These are phyloP conservation scores for Helotiales sp. DNA, from an alignment of 2,329 filamentous ascomycete species.

Conservation along the genomic window DNA sequence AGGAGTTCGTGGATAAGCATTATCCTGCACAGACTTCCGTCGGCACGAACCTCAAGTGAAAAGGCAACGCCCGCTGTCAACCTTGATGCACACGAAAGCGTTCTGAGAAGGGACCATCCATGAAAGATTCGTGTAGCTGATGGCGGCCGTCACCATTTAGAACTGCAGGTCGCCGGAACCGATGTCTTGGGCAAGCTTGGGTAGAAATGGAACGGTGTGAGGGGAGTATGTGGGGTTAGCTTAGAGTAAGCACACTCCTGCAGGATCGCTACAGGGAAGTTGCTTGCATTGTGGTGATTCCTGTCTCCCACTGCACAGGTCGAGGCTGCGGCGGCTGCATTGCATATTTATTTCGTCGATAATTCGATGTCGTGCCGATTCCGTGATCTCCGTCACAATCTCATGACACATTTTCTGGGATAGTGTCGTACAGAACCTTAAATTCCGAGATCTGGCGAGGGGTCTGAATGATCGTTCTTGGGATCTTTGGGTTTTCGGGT, in stretches of 20 bases:
- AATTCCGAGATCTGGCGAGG: constrained; percentile 15
- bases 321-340: constrained; percentile 1
- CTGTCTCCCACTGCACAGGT: not conserved
- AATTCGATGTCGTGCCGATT: constrained; percentile 6
- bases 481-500: constrained; percentile 4
- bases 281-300: constrained; percentile 3
- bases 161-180: constrained; percentile 8
- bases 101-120: constrained; percentile 2
- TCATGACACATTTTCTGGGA: constrained; percentile 1
- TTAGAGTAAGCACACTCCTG: not conserved
- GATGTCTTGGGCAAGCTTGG: constrained; percentile 5
- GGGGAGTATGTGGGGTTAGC: not conserved
- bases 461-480: constrained; percentile 7
- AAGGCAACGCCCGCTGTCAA: not conserved
- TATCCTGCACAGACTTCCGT: constrained; percentile 13
- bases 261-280: constrained; percentile 22
- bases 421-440: not conserved
- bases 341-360: not conserved
- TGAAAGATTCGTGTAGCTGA: not conserved
- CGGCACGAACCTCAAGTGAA: constrained; percentile 9
- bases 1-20: not conserved
- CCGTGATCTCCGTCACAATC: constrained; percentile 3
- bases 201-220: constrained; percentile 7
- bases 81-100: not conserved
- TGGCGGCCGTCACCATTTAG: constrained; percentile 1